Conservation (phyloP, 352 stramenopile species). For the Pythium brachiatum region DNA sequence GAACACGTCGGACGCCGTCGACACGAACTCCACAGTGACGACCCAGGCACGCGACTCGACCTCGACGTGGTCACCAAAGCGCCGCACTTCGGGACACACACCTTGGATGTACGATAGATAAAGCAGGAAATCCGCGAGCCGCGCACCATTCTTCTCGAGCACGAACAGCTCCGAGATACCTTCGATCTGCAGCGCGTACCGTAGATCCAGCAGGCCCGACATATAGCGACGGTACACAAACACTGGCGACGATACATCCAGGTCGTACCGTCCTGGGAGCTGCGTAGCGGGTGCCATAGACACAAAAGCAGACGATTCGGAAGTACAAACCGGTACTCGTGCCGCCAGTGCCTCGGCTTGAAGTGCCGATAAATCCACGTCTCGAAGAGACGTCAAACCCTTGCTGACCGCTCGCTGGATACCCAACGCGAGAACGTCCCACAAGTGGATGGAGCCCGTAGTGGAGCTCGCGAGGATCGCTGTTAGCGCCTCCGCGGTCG, state of each 20-base stretch:
- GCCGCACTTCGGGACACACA: conserved; percentile 56
- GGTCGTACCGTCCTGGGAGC: conserved; percentile 54
- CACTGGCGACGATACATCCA: conserved; percentile 87
- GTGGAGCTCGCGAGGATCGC: conserved; percentile 1
- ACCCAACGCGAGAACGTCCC: conserved; percentile 67
- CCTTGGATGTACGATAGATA: conserved; percentile 79
- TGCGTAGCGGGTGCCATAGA: conserved; percentile 52
- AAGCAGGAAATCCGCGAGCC: conserved; percentile 61
- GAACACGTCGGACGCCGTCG: conserved; percentile 76
- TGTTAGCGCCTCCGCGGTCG: neutral
- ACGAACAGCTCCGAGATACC: conserved; percentile 93
- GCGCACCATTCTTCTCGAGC: conserved; percentile 51
- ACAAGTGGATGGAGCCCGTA: conserved; percentile 31
- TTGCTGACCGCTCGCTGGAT: conserved; percentile 38
- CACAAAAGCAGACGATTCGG: conserved; percentile 51
- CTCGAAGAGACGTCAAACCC: conserved; percentile 34
- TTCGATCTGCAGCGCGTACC: conserved; percentile 97
- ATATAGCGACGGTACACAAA: conserved; percentile 95
- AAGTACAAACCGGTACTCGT: conserved; percentile 29
- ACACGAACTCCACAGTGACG: conserved; percentile 84
- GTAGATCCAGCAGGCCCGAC: conserved; percentile 95
- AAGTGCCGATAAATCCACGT: conserved; percentile 49
- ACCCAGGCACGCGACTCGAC: conserved; percentile 79
- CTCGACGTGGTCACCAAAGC: conserved; percentile 71
- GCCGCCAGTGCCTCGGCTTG: conserved; percentile 40